Evolutionary conservation across 163 green algal genomes (phyloP), one percentile per base, ranked within the genome.

Genomic region (Prototheca stagnorum): DNA sequence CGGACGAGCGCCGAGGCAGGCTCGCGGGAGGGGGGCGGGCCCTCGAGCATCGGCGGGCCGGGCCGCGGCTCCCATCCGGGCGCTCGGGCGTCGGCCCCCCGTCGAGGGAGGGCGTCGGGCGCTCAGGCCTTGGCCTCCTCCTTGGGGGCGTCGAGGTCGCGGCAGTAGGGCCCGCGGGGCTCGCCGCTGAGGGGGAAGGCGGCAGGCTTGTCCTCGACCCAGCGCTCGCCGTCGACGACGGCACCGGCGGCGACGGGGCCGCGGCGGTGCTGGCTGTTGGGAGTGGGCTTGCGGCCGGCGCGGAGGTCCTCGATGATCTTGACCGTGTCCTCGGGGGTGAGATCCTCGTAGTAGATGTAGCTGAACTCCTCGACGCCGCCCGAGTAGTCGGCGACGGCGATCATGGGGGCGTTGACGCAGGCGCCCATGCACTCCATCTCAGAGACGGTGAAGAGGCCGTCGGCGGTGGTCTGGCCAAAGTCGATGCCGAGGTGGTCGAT

Each of bases 361-460:
- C 63, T 70, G 67, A 90, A 95, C 33, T 80, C 79, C 57, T 96
- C 79, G 8, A 87, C 78, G 19, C 88, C 87, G n/a, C 84, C 84
- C 25, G 67, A 82, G 79, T 95, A 96, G 70, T 96, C 85, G 14
- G 88, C 87, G 17, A 99, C 70, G 7, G 81, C 83, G 36, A 99
- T 86, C 90, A 98, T 98, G 50, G 90, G 90, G 8, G 90, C 90
- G 66, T 96, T 98, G 16, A 99, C 90, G 71, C 90, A 99, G n/a
- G 72, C 81, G n/a, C 90, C 90, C 90, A 99, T 97, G 81, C 90
- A 99, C 72, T 99, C 90, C 90, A 99, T 99, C 78, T 99, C 90
- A 5, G 82, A 78, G 36, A 99, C 62, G 2, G 90, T 97, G 67
- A 98, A 99, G 65, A 88, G 65, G 26, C 88, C 91, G 54, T 97